Conservation (phyloP, 805 yeast species). For the Candida xyloterini region DNA sequence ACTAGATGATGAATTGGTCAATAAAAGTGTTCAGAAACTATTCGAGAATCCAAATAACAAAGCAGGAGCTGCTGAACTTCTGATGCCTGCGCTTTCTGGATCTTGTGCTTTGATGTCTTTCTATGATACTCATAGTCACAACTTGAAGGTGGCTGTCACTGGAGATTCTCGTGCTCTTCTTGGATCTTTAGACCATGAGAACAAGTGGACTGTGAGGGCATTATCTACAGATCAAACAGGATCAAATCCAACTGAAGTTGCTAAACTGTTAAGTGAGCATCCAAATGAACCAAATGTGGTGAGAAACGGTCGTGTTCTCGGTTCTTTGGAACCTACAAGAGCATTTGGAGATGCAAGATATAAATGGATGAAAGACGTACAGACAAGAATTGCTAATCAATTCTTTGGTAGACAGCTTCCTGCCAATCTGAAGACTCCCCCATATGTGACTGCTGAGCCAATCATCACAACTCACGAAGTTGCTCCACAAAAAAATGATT, state of each 20-base stretch:
- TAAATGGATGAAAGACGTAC: slow-evolving; percentile 73
- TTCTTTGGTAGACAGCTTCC: slow-evolving; percentile 82
- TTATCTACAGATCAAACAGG: slow-evolving; percentile 93
- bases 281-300: slow-evolving; percentile 87
- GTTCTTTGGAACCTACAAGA: slow-evolving; percentile 90
- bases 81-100: slow-evolving; percentile 93
- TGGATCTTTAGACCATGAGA: slow-evolving; percentile 66
- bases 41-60: slow-evolving; percentile 62
- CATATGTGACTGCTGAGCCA: slow-evolving; percentile 97
- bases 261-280: slow-evolving; percentile 78
- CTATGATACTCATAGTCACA: slow-evolving; percentile 71
- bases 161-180: slow-evolving; percentile 94
- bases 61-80: slow-evolving; percentile 65
- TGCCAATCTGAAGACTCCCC: slow-evolving; percentile 77
- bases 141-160: slow-evolving; percentile 86
- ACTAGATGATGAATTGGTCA: slow-evolving; percentile 83
- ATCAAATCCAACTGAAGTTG: slow-evolving; percentile 81
- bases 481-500: slow-evolving; percentile 69
- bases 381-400: slow-evolving; percentile 66
- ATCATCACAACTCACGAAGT: slow-evolving; percentile 80
- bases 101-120: slow-evolving; percentile 88
- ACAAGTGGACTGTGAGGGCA: slow-evolving; percentile 80
- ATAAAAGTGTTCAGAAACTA: slow-evolving; percentile 65
- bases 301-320: slow-evolving; percentile 84
- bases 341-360: slow-evolving; percentile 98